These are phyloP conservation scores for Lablab purpureus DNA, from an alignment of 306 rosid species.

Conservation along the genomic window DNA sequence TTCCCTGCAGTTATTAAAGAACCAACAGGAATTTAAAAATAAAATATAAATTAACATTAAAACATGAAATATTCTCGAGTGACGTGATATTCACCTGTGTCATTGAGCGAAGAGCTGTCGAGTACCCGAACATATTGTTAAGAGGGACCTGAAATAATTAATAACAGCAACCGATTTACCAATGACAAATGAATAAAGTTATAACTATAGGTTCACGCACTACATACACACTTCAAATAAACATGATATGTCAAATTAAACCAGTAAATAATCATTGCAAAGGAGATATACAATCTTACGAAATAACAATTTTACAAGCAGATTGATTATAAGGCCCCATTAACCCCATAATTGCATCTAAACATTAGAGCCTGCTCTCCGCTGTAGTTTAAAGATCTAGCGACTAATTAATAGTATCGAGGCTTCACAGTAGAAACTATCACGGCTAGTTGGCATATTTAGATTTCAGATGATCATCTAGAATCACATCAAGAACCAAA, in stretches of 20 bases:
- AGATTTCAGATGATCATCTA: slow-evolving; percentile 15
- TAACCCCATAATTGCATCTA: neutral
- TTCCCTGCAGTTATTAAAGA: slow-evolving; percentile 68
- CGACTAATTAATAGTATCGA: neutral
- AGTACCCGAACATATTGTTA: slow-evolving; percentile 96
- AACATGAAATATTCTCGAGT: slow-evolving; percentile 3
- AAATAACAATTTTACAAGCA: slow-evolving; percentile 18
- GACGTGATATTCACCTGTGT: slow-evolving; percentile 69
- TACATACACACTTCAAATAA: neutral
- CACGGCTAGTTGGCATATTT: neutral
- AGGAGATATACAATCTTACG: neutral
- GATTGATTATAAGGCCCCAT: neutral
- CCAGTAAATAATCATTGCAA: neutral
- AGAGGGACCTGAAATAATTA: slow-evolving; percentile 79
- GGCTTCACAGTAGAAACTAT: neutral
- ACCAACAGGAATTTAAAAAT: neutral
- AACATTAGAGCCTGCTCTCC: neutral
- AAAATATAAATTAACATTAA: neutral
- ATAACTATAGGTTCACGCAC: neutral
- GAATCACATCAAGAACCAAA: slow-evolving; percentile 23
- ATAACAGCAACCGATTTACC: slow-evolving; percentile 36
- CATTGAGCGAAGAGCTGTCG: slow-evolving; percentile 92
- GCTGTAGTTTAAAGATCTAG: neutral
- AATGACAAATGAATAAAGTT: neutral
- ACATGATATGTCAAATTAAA: slow-evolving; percentile 10